Conservation (phyloP, 1,139 yeast species). For the Tardiomyces digboiensis region DNA sequence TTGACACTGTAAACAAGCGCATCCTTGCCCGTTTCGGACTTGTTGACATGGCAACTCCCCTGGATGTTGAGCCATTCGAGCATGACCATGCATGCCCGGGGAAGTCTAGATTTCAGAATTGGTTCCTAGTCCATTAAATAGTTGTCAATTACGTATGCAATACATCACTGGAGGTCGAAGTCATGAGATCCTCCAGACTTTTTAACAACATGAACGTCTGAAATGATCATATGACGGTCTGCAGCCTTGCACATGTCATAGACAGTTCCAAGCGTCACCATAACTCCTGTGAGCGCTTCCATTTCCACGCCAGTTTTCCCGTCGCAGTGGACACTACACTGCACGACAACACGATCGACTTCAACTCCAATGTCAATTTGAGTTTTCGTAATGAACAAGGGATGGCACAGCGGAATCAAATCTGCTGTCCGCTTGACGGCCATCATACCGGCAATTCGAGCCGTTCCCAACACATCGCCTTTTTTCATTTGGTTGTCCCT, state of each 20-base stretch:
- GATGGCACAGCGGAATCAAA: constrained; percentile 41
- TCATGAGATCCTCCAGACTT: constrained; percentile 38
- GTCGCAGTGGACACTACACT: constrained; percentile 33
- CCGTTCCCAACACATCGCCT: constrained; percentile 40
- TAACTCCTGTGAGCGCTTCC: constrained; percentile 41
- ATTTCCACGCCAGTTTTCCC: constrained; percentile 47
- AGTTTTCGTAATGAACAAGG: constrained; percentile 33
- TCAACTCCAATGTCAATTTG: constrained; percentile 21
- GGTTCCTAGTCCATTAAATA: no score
- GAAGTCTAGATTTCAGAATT: no score
- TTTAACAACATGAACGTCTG: constrained; percentile 27
- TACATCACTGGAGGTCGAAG: constrained; percentile 11
- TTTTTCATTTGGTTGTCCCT: constrained; percentile 31
- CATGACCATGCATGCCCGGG: no score
- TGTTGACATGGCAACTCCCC: not conserved
- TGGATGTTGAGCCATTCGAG: no score
- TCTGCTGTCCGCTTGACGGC: constrained; percentile 37
- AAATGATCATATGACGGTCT: constrained; percentile 36
- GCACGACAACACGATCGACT: constrained; percentile 18
- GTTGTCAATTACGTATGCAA: no score
- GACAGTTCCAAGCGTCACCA: constrained; percentile 34
- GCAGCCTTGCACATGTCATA: constrained; percentile 49
- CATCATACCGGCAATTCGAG: constrained; percentile 42
- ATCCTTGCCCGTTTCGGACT: not conserved
- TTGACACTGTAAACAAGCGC: not conserved